phyloP scores from a whole-genome alignment of 257 asterid species.

The Ligustrum vulgare region DNA sequence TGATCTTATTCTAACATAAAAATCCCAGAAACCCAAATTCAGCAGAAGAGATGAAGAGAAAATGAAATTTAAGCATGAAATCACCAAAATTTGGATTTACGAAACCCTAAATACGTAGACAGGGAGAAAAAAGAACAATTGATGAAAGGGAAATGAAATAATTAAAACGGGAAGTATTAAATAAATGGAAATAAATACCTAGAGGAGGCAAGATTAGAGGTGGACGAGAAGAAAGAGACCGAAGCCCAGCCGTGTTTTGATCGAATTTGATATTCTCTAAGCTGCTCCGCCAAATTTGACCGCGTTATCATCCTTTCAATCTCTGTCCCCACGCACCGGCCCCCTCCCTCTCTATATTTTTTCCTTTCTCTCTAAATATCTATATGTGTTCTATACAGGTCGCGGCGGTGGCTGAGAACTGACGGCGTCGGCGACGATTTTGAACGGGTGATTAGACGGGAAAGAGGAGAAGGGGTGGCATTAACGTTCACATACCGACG shows the following conservation, averaged over 20 bases:
- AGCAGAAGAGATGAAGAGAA: neutral
- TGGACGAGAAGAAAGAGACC: conserved; percentile 74
- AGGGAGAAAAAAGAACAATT: neutral
- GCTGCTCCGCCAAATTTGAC: conserved; percentile 93
- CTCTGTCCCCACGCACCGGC: conserved; percentile 19
- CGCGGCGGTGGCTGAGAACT: conserved; percentile 22
- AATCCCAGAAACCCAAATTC: conserved; percentile 7
- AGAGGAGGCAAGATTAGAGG: conserved; percentile 61
- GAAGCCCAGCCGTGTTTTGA: conserved; percentile 90
- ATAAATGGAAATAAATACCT: conserved; percentile 36
- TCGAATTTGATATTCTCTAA: conserved; percentile 87
- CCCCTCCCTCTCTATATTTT: conserved; percentile 2
- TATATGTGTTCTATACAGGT: neutral
- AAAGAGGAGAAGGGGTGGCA: neutral
- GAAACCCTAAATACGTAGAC: neutral
- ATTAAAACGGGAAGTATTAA: neutral
- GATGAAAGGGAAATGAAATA: neutral
- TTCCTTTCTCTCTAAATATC: neutral
- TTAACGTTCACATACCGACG: too few relatives aligned
- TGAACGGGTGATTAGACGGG: conserved; percentile 20
- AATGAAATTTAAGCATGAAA: conserved; percentile 6
- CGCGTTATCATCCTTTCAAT: conserved; percentile 71
- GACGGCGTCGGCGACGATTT: conserved; percentile 30
- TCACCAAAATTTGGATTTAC: neutral
- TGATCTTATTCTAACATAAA: conserved; percentile 3